Conservation (phyloP, 2,329 filamentous ascomycete genomes). For the Penicillium sclerotiorum region DNA sequence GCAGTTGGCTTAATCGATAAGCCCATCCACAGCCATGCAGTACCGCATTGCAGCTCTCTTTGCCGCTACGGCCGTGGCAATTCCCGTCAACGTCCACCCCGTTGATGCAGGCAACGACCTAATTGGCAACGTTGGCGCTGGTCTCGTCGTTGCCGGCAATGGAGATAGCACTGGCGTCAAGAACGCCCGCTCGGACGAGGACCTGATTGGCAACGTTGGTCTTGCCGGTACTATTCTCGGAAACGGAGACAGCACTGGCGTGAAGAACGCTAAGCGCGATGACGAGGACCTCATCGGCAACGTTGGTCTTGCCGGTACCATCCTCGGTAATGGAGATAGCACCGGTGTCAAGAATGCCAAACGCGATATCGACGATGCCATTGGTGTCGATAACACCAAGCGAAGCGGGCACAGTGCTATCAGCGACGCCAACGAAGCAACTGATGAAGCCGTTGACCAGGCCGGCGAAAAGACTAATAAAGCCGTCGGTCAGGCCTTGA, state of each 20-base stretch:
- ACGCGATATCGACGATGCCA: not conserved
- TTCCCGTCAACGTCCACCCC: no score
- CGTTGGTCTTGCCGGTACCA: not conserved
- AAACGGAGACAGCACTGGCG: conserved; percentile 3
- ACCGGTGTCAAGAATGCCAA: conserved; percentile 3
- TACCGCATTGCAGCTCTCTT: conserved; percentile 11
- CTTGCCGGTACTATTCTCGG: not conserved
- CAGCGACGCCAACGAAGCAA: not conserved
- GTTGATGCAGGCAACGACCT: not conserved
- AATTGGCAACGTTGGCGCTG: not conserved
- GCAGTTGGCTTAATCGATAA: not conserved
- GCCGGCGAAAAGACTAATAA: no score
- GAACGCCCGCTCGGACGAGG: conserved; percentile 7
- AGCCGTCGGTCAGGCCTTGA: no score
- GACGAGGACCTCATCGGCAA: not conserved
- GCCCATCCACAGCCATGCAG: conserved; percentile 3
- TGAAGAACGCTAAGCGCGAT: conserved; percentile 4
- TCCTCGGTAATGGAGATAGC: not conserved
- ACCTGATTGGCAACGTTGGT: not conserved
- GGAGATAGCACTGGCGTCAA: conserved; percentile 3
- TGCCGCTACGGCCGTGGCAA: conserved; percentile 8
- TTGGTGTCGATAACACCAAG: no score
- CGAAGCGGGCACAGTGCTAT: not conserved
- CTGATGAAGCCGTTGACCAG: no score
- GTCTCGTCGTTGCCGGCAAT: not conserved